Evolutionary conservation across 192 early-diverging fungal species (phyloP), one percentile per base, ranked within the genome.

Genomic region (Linnemannia schmuckeri): DNA sequence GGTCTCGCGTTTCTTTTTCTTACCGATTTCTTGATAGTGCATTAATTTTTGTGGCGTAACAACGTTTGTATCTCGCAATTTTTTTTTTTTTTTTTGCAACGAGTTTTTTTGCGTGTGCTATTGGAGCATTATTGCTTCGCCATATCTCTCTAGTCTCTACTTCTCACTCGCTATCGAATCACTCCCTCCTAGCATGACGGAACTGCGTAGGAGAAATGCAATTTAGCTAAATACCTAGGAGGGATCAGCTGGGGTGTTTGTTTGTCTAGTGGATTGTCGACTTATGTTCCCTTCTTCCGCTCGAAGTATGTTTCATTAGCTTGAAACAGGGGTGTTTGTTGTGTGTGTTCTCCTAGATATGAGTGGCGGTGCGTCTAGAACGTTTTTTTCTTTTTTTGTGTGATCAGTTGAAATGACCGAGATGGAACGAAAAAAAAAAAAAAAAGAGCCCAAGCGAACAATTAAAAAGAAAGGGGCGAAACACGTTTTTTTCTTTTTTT

Each of bases 281-380:
- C 61, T 66, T 12, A 35, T 33, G 61, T 12, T 9, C 24, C n/a
- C 57, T 27, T 57, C 24, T 8, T 61, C 10, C 57, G 4, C 6
- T 24, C 52, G 17, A 30, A n/a, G 24, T n/a, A 9, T 20, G 6
- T n/a, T 61, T 61, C 30, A 61, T 61, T 61, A 61, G n/a, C n/a
- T 27, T 61, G 57, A 61, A 61, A 61, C 57, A 24, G 6, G 10
- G 9, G 24, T 4, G 4, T n/a, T n/a, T n/a, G 24, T 61, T 61
- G 22, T 61, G n/a, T 57, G 54, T 57, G 6, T 57, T 20, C 24
- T 61, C 54, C 18, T 55, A 24, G 57, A 61, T 61, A 9, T n/a
- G 57, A 61, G 57, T 30, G n/a, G 57, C n/a, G 57, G n/a, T n/a
- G 57, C 55, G 24, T 61, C 55, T 61, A 61, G 55, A 61, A 61